Evolutionary conservation across 2,329 filamentous ascomycete species (phyloP), one percentile per base, ranked within the genome.

Genomic region (Colletotrichum melonis): DNA sequence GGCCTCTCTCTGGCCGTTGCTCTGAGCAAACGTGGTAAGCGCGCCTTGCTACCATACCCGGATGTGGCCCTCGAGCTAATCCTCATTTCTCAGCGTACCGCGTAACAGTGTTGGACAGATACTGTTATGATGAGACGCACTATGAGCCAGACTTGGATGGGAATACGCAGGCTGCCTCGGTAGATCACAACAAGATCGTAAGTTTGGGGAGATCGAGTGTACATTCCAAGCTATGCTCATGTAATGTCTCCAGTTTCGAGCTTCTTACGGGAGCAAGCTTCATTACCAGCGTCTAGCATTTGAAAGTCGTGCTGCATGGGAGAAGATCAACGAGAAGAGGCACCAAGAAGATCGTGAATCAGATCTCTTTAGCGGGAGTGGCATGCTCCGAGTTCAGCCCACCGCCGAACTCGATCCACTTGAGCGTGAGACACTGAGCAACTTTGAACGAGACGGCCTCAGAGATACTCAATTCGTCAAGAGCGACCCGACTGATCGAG

Each of bases 351-450:
- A 58, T 9, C 28, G 57, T 6, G 57, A 60, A 12, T 59, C 55
- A 2, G 69, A 69, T 3, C 69, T 78, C 8, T 78, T 79, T 26
- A 72, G 74, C 16, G 67, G 55, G 14, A 74, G 74, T 42, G 77
- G 78, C n/a, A 79, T 79, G 78, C 75, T 79, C 6, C 77, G 78
- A 8, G 77, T 78, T 4, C 78, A 79, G 67, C 77, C 78, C 0
- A 56, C 75, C 0, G 74, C 64, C 5, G 57, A 73, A 5, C 72
- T 79, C 5, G 75, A 75, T 2, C 69, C 66, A 2, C 68, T 78
- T 19, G 78, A 79, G 59, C 72, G 72, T 55, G 78, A 79, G 57
- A 79, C 76, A 0, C 66, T 79, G 24, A 70, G 57, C 9, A 78
- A 75, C 69, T 77, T 78, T 73, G 64, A 77, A 55, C 76, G 77